These are phyloP conservation scores for Grosmannia penicillata DNA, from an alignment of 2,329 filamentous ascomycete species.

Conservation along the genomic window DNA sequence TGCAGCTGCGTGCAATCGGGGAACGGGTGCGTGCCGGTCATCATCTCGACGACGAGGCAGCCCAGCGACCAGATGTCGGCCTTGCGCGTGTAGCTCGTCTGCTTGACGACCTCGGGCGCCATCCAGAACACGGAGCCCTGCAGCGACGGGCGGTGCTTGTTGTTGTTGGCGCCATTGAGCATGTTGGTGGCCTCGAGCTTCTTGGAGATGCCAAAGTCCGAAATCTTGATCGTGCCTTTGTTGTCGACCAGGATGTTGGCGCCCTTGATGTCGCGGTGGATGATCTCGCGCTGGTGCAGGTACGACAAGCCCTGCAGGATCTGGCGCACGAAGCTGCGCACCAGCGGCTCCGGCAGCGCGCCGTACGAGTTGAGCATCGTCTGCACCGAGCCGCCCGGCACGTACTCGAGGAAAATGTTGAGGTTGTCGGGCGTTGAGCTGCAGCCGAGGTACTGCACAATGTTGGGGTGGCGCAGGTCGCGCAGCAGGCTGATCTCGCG, in stretches of 20 bases:
- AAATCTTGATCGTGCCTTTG: conserved; percentile 98
- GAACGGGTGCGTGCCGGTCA: conserved; percentile 91
- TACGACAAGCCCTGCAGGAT: conserved; percentile 88
- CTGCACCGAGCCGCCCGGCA: conserved; percentile 90
- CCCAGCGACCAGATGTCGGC: conserved; percentile 98
- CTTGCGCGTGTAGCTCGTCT: conserved; percentile 95
- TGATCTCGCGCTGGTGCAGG: conserved; percentile 87
- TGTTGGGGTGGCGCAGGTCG: conserved; percentile 89
- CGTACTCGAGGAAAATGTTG: conserved; percentile 99
- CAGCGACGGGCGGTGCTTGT: conserved; percentile 60
- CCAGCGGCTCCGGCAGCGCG: conserved; percentile 79
- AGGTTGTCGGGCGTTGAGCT: conserved; percentile 81
- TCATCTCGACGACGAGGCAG: conserved; percentile 97
- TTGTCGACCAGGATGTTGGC: conserved; percentile 98
- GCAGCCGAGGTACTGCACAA: conserved; percentile 94
- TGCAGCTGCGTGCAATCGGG: conserved; percentile 94
- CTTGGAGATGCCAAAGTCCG: conserved; percentile 97
- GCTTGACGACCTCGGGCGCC: conserved; percentile 96
- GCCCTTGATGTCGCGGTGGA: conserved; percentile 97
- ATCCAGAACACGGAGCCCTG: conserved; percentile 99
- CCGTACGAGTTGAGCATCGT: conserved; percentile 99
- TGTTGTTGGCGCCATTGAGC: conserved; percentile 52
- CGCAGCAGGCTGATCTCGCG: conserved; percentile 89
- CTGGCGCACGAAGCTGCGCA: conserved; percentile 92
- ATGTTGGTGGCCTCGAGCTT: conserved; percentile 87